phyloP scores from a whole-genome alignment of 495 filamentous ascomycete species.

The Xylaria longipes region DNA sequence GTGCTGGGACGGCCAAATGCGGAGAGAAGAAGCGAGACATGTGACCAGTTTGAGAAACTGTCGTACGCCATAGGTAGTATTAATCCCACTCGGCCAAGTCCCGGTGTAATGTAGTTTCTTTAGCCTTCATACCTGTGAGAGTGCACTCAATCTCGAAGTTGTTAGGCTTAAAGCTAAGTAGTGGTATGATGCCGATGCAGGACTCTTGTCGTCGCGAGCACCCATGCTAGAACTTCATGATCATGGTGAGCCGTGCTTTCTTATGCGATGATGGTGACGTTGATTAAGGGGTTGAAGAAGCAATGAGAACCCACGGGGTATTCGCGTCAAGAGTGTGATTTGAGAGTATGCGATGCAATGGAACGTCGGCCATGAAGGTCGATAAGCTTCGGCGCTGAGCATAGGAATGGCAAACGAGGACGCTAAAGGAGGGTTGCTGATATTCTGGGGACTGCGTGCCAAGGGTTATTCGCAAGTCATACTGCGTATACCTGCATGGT shows the following conservation, averaged over 20 bases:
- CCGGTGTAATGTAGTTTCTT: background rate
- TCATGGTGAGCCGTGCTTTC: background rate
- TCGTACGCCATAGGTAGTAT: background rate
- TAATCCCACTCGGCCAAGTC: conserved; percentile 9
- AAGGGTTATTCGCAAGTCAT: background rate
- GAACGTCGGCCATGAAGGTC: background rate
- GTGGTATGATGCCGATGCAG: background rate
- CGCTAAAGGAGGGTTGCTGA: background rate
- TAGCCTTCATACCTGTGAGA: background rate
- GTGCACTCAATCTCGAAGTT: background rate
- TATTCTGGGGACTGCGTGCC: conserved; percentile 11
- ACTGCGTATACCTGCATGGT: conserved; percentile 6
- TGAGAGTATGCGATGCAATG: conserved; percentile 5
- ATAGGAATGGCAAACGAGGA: background rate
- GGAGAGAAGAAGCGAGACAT: conserved; percentile 10
- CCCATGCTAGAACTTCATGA: background rate
- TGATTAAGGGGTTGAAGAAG: background rate
- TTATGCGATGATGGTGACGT: background rate
- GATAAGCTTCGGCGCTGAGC: background rate
- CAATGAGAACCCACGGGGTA: background rate
- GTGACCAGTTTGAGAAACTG: background rate
- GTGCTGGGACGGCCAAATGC: background rate
- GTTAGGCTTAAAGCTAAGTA: background rate
- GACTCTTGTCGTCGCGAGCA: background rate
- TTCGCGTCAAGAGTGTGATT: background rate